Evolutionary conservation across 352 stramenopile genomes (phyloP), one percentile per base, ranked within the genome.

Genomic region (Phytophthora lateralis): DNA sequence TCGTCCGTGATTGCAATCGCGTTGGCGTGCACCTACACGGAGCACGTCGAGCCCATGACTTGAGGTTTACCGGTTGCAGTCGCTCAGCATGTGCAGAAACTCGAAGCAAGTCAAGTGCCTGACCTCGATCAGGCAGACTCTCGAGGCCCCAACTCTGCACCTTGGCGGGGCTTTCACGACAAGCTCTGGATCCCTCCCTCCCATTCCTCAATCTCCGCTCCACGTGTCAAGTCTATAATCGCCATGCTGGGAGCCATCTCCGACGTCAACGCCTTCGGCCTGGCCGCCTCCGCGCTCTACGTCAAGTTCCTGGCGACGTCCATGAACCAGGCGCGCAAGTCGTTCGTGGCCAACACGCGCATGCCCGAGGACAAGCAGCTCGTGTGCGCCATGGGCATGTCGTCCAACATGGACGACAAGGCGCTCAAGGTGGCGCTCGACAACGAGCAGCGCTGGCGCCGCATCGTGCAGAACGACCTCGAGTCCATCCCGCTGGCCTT

Each of bases 391-490:
- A 69, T 63, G 54, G 66, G 66, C 11, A 30, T 70, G 48, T 59
- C 47, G 21, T 42, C 38, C 20, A 32, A 70, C 38, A 44, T 64
- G 60, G 38, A 59, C 15, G 72, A 75, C 17, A 69, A 63, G 59
- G 39, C 46, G 20, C 55, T 68, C 11, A 63, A 66, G 26, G 32
- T 64, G 14, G 68, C 71, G 26, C 55, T 52, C 18, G 48, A 73
- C 18, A 58, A 73, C 32, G 76, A 86, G 62, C 44, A 66, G 43
- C 71, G 79, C 14, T 89, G 79, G 76, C 64, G 72, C 14, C 72
- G 75, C 39, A 89, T 89, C 52, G 59, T 85, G 43, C 59, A 71
- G 48, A 89, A 89, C 64, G 78, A 88, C 48, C 42, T 85, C 24
- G 78, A 86, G 63, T 82, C 78, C 30, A 80, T 88, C 17, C 78